Evolutionary conservation across 1,284 basidiomycete species (phyloP).

Genomic region (Papiliotrema laurentii): DNA sequence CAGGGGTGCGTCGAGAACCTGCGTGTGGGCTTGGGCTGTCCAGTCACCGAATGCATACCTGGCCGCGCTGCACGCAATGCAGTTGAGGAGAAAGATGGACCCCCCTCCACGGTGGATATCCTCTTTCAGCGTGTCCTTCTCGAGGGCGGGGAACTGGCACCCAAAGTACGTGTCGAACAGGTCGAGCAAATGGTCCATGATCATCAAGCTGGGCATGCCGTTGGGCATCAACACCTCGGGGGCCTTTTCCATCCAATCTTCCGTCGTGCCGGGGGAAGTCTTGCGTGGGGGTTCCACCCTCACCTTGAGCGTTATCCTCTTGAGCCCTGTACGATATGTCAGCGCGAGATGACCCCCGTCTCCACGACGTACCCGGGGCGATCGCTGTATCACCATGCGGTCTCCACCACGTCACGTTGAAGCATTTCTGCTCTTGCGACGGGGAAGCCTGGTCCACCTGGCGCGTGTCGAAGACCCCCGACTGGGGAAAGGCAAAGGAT

Average conservation of each 20-base stretch:
- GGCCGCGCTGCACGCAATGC: slow-evolving; percentile 25
- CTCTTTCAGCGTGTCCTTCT: slow-evolving; percentile 9
- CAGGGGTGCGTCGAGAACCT: slow-evolving; percentile 25
- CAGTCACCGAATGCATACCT: slow-evolving; percentile 9
- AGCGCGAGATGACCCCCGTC: not conserved
- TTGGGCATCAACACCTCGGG: not conserved
- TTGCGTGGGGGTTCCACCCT: not conserved
- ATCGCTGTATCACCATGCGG: slow-evolving; percentile 34
- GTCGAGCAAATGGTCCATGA: slow-evolving; percentile 28
- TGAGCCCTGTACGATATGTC: not conserved
- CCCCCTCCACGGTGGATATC: slow-evolving; percentile 16
- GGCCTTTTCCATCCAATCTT: not conserved
- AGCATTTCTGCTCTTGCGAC: too few species aligned
- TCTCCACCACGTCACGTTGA: slow-evolving; percentile 24
- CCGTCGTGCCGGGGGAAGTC: not conserved
- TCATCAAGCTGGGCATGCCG: slow-evolving; percentile 9
- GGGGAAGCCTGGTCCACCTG: too few species aligned
- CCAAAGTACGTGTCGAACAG: slow-evolving; percentile 29
- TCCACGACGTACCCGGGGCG: slow-evolving; percentile 5
- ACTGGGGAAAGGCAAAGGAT: too few species aligned
- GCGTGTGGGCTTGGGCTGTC: not conserved
- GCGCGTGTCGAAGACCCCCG: too few species aligned
- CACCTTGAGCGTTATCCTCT: not conserved
- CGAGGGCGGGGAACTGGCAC: slow-evolving; percentile 27
- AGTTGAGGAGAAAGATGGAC: slow-evolving; percentile 22